phyloP scores from a whole-genome alignment of 176 grass and related monocot species.

The Ensete glaucum region DNA sequence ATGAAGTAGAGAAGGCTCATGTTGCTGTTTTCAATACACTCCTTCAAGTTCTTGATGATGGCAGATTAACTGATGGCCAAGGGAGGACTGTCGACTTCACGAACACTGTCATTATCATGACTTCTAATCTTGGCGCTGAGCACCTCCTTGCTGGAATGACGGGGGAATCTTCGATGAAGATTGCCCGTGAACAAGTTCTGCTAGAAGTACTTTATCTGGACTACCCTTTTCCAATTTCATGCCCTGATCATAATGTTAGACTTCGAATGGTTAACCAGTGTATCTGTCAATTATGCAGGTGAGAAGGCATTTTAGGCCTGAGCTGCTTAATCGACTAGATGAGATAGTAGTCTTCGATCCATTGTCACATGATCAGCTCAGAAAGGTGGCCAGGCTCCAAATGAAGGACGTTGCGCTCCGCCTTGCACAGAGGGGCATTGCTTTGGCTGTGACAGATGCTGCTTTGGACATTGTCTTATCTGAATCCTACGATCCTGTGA shows the following conservation, averaged over 20 bases:
- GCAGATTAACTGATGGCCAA: conserved; percentile 80
- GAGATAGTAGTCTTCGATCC: conserved; percentile 91
- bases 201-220: conserved; percentile 37
- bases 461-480: conserved; percentile 70
- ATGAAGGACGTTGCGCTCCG: conserved; percentile 94
- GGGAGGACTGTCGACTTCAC: conserved; percentile 85
- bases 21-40: conserved; percentile 89
- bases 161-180: conserved; percentile 62
- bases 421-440: conserved; percentile 68
- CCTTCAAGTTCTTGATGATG: conserved; percentile 90
- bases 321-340: conserved; percentile 81
- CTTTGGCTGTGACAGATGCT: conserved; percentile 80
- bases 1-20: conserved; percentile 94
- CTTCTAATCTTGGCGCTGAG: conserved; percentile 92
- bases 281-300: conserved; percentile 37
- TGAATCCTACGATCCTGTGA: conserved; percentile 73
- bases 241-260: not conserved
- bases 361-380: conserved; percentile 71
- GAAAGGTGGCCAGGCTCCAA: conserved; percentile 81
- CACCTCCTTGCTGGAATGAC: conserved; percentile 88
- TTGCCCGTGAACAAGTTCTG: conserved; percentile 60
- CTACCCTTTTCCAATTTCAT: not conserved
- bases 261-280: not conserved
- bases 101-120: conserved; percentile 97
- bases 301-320: conserved; percentile 83